These are phyloP conservation scores for Penium margaritaceum DNA, from an alignment of 139 green algal genomes.

Conservation along the genomic window DNA sequence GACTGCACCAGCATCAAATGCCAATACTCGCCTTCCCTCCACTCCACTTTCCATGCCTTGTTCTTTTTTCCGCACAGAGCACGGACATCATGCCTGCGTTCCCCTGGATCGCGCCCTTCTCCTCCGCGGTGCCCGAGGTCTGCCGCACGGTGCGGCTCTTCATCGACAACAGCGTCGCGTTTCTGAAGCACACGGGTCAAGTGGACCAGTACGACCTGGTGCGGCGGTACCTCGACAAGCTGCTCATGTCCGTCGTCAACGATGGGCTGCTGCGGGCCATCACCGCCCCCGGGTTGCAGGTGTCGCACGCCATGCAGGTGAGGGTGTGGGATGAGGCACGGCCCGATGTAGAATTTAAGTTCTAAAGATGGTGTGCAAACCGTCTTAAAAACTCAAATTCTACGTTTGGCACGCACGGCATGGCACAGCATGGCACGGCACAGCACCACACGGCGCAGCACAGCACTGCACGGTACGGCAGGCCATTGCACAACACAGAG, in stretches of 20 bases:
- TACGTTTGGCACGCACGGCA: no score
- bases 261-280: conserved; percentile 36
- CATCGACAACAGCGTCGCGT: conserved; percentile 24
- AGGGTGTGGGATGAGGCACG: no score
- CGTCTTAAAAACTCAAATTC: no score
- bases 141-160: conserved; percentile 42
- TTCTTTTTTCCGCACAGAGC: conserved; percentile 23
- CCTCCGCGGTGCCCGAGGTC: conserved; percentile 26
- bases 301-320: conserved; percentile 42
- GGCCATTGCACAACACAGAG: no score
- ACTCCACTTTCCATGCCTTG: no score
- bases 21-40: no score
- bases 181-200: conserved; percentile 25
- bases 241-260: conserved; percentile 38
- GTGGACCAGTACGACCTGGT: conserved; percentile 44
- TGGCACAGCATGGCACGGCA: no score
- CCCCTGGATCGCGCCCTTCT: conserved; percentile 42
- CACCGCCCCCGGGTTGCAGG: conserved; percentile 20
- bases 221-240: conserved; percentile 25
- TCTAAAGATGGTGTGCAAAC: no score
- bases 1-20: no score
- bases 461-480: no score
- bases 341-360: no score
- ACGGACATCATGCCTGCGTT: conserved; percentile 42
- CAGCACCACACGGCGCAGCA: no score